Conservation (phyloP, 345 rosid species). For the Aquilaria sinensis region DNA sequence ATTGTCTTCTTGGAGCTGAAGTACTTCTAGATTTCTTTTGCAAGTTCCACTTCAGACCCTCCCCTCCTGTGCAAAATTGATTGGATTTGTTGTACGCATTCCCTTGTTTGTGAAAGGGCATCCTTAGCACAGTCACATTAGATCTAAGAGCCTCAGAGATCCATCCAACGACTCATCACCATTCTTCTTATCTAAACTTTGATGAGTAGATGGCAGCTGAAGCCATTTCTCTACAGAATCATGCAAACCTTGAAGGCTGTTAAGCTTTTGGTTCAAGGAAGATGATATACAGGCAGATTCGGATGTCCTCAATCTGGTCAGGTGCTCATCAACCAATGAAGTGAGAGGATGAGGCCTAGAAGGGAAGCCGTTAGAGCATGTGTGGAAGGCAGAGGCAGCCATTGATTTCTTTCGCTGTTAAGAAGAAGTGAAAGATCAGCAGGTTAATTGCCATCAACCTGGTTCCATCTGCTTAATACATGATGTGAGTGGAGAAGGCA, state of each 20-base stretch:
- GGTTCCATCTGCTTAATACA: not conserved
- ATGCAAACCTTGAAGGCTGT: slow-evolving; percentile 22
- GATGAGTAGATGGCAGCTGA: slow-evolving; percentile 16
- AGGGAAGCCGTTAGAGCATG: slow-evolving; percentile 42
- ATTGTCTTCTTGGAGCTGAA: slow-evolving; percentile 13
- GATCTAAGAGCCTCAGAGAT: slow-evolving; percentile 24
- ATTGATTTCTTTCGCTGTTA: slow-evolving; percentile 18
- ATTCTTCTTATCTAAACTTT: slow-evolving; percentile 8
- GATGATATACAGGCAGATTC: slow-evolving; percentile 20
- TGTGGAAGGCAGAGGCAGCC: slow-evolving; percentile 30
- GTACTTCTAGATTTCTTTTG: slow-evolving; percentile 12
- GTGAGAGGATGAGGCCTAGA: slow-evolving; percentile 19
- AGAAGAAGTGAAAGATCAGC: not conserved
- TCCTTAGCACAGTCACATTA: slow-evolving; percentile 22
- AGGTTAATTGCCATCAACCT: not conserved
- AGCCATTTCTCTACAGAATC: slow-evolving; percentile 25
- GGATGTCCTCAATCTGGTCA: slow-evolving; percentile 9
- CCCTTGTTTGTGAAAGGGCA: slow-evolving; percentile 28
- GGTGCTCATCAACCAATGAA: slow-evolving; percentile 14
- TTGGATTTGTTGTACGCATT: slow-evolving; percentile 21
- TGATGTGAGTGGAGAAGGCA: not conserved
- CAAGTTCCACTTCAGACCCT: slow-evolving; percentile 2
- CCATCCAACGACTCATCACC: slow-evolving; percentile 30
- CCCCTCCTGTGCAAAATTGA: slow-evolving; percentile 14
- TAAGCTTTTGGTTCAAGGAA: slow-evolving; percentile 10